These are phyloP conservation scores for Umbelopsis vinacea DNA, from an alignment of 192 early-diverging fungal species.

Conservation along the genomic window DNA sequence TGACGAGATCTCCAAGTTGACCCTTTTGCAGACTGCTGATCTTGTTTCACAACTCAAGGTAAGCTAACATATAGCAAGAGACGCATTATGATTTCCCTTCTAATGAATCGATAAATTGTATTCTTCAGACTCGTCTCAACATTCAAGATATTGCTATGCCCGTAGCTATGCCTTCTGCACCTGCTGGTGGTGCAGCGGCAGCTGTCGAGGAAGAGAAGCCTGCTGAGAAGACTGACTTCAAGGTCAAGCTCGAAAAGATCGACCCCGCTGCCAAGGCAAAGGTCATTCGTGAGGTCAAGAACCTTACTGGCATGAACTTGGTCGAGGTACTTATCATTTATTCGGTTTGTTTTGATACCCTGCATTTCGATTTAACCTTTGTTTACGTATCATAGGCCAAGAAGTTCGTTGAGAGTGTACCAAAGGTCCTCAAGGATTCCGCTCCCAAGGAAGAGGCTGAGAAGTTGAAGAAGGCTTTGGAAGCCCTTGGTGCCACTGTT, in stretches of 20 bases:
- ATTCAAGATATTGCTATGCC: slow-evolving; percentile 93
- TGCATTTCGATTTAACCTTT: too few relatives aligned
- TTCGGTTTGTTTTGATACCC: neutral
- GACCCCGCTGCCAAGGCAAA: slow-evolving; percentile 95
- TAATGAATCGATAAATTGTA: neutral
- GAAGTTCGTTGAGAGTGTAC: slow-evolving; percentile 98
- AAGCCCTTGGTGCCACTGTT: slow-evolving; percentile 92
- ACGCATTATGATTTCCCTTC: neutral
- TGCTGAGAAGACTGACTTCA: slow-evolving; percentile 92
- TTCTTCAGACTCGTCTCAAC: slow-evolving; percentile 76
- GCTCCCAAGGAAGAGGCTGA: slow-evolving; percentile 95
- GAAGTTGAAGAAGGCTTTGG: slow-evolving; percentile 94
- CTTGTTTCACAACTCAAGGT: slow-evolving; percentile 92
- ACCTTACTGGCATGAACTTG: slow-evolving; percentile 91
- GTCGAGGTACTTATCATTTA: slow-evolving; percentile 70
- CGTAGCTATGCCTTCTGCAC: slow-evolving; percentile 66
- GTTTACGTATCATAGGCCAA: slow-evolving; percentile 70
- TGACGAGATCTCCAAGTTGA: slow-evolving; percentile 89
- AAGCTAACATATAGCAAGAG: slow-evolving; percentile 1
- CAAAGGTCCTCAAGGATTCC: slow-evolving; percentile 93
- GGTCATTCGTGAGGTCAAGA: slow-evolving; percentile 98
- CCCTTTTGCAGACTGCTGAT: slow-evolving; percentile 90
- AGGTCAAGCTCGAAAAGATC: slow-evolving; percentile 94
- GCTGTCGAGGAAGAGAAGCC: slow-evolving; percentile 87
- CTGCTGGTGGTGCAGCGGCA: slow-evolving; percentile 60